Base-by-base conservation (phyloP, 257 asterid species). In the Forsythia suspensa region DNA sequence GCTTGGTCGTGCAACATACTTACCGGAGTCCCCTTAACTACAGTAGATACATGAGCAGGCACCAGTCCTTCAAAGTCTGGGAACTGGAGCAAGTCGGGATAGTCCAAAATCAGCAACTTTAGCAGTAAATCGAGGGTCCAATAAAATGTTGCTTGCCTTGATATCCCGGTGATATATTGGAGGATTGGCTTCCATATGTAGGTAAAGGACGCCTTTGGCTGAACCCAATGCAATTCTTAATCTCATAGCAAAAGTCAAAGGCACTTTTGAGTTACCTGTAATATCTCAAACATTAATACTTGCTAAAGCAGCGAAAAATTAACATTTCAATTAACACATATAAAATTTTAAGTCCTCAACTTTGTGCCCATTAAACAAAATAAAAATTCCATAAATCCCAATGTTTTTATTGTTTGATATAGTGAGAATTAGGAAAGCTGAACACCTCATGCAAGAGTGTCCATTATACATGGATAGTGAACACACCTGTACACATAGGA, bases 21-120 rank as follows among this genome's bases (percentile, higher is more conserved):
- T 80, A 96, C 99, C 37, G 99, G 99, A 82, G 98, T 96, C 66
- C 99, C 99, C 81, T 89, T 96, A 73, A 96, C 99, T n/a, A 92
- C 97, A 4, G 99, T 96, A 29, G 99, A 96, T 67, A 96, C 93
- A 80, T 94, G 90, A 84, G 85, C 79, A 69, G 99, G 97, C 48
- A 87, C 34, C 34, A 48, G 83, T 79, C 99, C 99, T 80, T 90
- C 98, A 74, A 90, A 77, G 74, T 92, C 97, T n/a, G 1, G 97
- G 93, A 65, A 91, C 86, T 2, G 98, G 96, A 67, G 98, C 99
- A 18, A 96, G 93, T 52, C 92, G 86, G 38, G 99, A 96, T 41
- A 96, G 93, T 65, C 99, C 99, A 85, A 96, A 96, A 84, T 96
- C 98, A 9, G 99, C 96, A 75, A 96, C 99, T 84, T 96, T 96